A percentile compares a stretch with the other conserved stretches of the same genome.
These are phyloP conservation scores for Penicillium decumbens DNA, from an alignment of 2,329 filamentous ascomycete genomes.

Conservation along the genomic window DNA sequence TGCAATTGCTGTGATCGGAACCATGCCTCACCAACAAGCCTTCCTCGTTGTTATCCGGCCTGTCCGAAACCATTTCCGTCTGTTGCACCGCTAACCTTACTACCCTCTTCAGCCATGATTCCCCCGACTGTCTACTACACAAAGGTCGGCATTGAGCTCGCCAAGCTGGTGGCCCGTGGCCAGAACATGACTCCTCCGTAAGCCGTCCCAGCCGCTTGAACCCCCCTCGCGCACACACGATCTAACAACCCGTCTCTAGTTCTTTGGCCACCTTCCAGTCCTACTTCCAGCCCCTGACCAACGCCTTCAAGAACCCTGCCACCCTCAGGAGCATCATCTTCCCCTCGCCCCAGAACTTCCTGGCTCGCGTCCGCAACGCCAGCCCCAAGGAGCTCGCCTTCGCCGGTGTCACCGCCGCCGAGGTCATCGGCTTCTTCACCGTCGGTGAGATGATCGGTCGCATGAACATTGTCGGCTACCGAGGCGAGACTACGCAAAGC, in stretches of 20 bases:
- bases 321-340: constrained; percentile 54
- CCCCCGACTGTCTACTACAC: constrained; percentile 89
- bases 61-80: neutral
- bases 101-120: constrained; percentile 62
- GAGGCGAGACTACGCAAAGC: constrained; percentile 57
- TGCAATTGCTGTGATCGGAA: constrained; percentile 2
- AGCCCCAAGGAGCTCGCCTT: constrained; percentile 65
- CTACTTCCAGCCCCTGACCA: constrained; percentile 73
- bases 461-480: constrained; percentile 92
- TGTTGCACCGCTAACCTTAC: constrained; percentile 22
- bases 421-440: constrained; percentile 94
- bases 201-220: constrained; percentile 41
- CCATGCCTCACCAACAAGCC: constrained; percentile 1
- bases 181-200: constrained; percentile 96
- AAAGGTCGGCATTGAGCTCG: constrained; percentile 79
- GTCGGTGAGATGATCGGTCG: constrained; percentile 95
- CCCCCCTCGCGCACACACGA: neutral
- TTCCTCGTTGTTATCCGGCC: constrained; percentile 17
- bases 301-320: constrained; percentile 65
- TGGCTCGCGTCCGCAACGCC: constrained; percentile 63
- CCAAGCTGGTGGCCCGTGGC: constrained; percentile 78
- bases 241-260: constrained; percentile 45
- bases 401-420: constrained; percentile 73
- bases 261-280: constrained; percentile 75
- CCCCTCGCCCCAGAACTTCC: constrained; percentile 51